Evolutionary conservation across 148 eudicot genomes (phyloP).

Genomic region (Rhododendron ferrugineum): DNA sequence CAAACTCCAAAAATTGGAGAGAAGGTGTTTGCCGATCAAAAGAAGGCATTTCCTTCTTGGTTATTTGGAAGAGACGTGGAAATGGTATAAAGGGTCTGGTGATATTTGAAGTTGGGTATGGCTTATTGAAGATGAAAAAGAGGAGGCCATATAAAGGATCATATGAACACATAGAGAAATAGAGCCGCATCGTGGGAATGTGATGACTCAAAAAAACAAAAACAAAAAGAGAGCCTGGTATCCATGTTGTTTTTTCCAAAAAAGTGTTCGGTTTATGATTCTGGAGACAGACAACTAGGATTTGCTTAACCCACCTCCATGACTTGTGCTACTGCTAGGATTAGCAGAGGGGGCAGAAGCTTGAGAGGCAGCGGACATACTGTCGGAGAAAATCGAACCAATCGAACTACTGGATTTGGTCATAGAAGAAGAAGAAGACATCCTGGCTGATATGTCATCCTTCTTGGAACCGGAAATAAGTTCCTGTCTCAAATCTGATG

Average conservation of each 20-base stretch:
- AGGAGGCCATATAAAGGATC: conserved; percentile 27
- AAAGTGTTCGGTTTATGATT: conserved; percentile 13
- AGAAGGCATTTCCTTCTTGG: conserved; percentile 17
- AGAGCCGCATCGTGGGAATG: conserved; percentile 12
- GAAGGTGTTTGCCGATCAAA: conserved; percentile 10
- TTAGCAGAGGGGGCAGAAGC: conserved; percentile 35
- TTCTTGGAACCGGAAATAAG: conserved; percentile 35
- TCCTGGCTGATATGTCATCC: conserved; percentile 38
- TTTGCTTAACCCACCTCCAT: conserved; percentile 14
- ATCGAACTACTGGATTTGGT: conserved; percentile 49
- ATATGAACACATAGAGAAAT: conserved; percentile 41
- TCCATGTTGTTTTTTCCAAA: conserved; percentile 14
- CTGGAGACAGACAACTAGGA: conserved; percentile 20
- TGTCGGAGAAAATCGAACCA: conserved; percentile 50
- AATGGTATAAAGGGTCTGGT: conserved; percentile 20
- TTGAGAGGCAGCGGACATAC: conserved; percentile 40
- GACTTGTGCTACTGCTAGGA: neutral
- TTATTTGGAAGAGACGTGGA: conserved; percentile 24
- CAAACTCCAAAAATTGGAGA: conserved; percentile 24
- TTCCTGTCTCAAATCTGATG: conserved; percentile 69
- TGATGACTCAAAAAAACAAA: neutral
- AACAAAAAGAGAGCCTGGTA: conserved; percentile 12
- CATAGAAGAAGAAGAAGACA: conserved; percentile 30
- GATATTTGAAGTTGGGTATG: conserved; percentile 21
- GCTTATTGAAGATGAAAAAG: conserved; percentile 27